phyloP scores from a whole-genome alignment of 2,329 filamentous ascomycete genomes.

The Ceratocystis cubensis region DNA sequence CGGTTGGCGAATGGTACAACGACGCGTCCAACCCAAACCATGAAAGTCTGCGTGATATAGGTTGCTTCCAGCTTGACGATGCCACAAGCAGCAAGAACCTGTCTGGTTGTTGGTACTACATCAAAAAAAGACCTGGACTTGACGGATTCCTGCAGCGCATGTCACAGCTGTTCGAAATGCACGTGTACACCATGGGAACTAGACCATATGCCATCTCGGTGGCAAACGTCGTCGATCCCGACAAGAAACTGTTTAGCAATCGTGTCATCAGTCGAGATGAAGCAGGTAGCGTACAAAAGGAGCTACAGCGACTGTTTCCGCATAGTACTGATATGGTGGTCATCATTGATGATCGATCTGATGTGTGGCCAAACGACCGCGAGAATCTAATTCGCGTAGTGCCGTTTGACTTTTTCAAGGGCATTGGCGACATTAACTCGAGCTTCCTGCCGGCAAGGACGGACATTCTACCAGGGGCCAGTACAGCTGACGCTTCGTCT shows the following conservation, averaged over 20 bases:
- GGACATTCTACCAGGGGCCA: constrained; percentile 34
- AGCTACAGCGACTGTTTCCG: constrained; percentile 78
- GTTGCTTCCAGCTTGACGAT: constrained; percentile 76
- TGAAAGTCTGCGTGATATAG: constrained; percentile 76
- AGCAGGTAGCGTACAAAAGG: constrained; percentile 89
- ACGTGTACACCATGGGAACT: constrained; percentile 99
- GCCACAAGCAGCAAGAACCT: constrained; percentile 57
- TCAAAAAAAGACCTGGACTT: constrained; percentile 87
- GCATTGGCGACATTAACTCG: constrained; percentile 96
- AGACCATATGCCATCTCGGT: constrained; percentile 90
- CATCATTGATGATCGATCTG: constrained; percentile 92
- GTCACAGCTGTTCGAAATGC: constrained; percentile 75
- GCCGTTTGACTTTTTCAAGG: constrained; percentile 95
- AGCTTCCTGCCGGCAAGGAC: constrained; percentile 79
- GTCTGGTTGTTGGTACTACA: constrained; percentile 86
- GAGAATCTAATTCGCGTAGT: constrained; percentile 88
- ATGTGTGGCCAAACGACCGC: constrained; percentile 87
- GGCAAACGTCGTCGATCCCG: constrained; percentile 82
- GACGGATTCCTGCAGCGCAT: constrained; percentile 67
- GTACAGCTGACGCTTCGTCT: background rate
- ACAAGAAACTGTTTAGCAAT: constrained; percentile 80
- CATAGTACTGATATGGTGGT: constrained; percentile 98
- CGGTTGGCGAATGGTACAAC: constrained; percentile 86
- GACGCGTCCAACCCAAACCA: constrained; percentile 85
- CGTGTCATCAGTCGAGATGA: constrained; percentile 93